phyloP scores from a whole-genome alignment of 495 filamentous ascomycete species.

The Diplogelasinospora grovesii region DNA sequence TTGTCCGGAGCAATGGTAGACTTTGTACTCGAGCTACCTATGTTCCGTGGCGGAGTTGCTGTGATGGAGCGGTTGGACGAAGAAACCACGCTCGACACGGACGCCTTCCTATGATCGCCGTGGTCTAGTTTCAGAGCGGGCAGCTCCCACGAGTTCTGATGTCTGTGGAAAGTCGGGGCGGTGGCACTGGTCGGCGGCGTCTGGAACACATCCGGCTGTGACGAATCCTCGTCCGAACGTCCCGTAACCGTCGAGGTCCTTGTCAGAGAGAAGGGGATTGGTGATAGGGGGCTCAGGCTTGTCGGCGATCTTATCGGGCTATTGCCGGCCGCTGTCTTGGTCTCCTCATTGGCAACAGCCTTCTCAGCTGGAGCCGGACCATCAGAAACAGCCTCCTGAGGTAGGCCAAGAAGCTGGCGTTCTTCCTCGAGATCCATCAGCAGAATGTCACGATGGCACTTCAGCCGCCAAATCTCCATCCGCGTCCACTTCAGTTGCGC shows the following conservation, averaged over 20 bases:
- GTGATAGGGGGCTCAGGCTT: slow-evolving; percentile 29
- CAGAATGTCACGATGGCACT: slow-evolving; percentile 85
- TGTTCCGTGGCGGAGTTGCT: slow-evolving; percentile 25
- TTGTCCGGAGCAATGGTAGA: slow-evolving; percentile 16
- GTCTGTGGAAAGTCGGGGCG: slow-evolving; percentile 39
- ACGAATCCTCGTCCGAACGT: slow-evolving; percentile 27
- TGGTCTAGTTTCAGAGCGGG: slow-evolving; percentile 40
- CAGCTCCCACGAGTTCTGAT: slow-evolving; percentile 46
- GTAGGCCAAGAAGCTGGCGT: slow-evolving; percentile 30
- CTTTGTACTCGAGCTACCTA: slow-evolving; percentile 14
- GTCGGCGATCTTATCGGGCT: slow-evolving; percentile 20
- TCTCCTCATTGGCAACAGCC: slow-evolving; percentile 20
- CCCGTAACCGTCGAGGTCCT: slow-evolving; percentile 20
- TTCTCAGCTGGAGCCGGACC: slow-evolving; percentile 12
- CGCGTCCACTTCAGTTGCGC: slow-evolving; percentile 89
- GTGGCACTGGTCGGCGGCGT: slow-evolving; percentile 41
- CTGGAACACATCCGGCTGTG: slow-evolving; percentile 38
- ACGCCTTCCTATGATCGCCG: slow-evolving; percentile 29
- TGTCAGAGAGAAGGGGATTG: slow-evolving; percentile 23
- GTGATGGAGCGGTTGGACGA: slow-evolving; percentile 25
- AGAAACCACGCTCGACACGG: slow-evolving; percentile 35
- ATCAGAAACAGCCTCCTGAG: slow-evolving; percentile 19
- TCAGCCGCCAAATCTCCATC: slow-evolving; percentile 88
- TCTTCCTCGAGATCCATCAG: slow-evolving; percentile 80
- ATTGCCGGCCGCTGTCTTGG: slow-evolving; percentile 18